Base-by-base conservation (phyloP, 306 rosid genomes). In the Cercis canadensis region DNA sequence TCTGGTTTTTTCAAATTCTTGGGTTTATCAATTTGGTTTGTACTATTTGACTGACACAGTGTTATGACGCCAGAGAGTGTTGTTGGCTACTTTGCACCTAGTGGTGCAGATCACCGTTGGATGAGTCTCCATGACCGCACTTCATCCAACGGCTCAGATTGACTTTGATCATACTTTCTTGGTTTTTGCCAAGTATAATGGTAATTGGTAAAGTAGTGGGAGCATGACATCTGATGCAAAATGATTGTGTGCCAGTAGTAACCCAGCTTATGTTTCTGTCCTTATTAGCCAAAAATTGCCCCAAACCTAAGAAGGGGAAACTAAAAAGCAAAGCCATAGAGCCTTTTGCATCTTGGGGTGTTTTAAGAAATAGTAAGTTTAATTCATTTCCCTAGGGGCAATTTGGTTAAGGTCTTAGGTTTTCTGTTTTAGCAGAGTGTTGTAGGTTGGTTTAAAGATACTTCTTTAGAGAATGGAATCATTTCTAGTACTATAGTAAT, bases 51-150 rank as follows among this genome's bases (percentile, higher is more conserved):
- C 78, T 70, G 76, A 60, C 67, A 69, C 43, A 2, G 44, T 69
- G 64, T 50, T n/a, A 34, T 15, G 57, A 43, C 43, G 39, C 55
- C 11, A 36, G 57, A 29, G 13, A 7, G 43, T 72, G 36, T 51
- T 34, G 66, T 24, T n/a, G n/a, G n/a, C n/a, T n/a, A n/a, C n/a
- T n/a, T n/a, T n/a, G n/a, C n/a, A n/a, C n/a, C n/a, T n/a, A n/a
- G n/a, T n/a, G n/a, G n/a, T n/a, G n/a, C n/a, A 24, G 29, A 24
- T 24, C 29, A 69, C 85, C 75, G 70, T 83, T 43, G 64, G 87
- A 85, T 78, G 53, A 39, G 70, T 54, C 36, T 67, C 21, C 6
- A 0, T 11, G 68, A 33, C 21, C 53, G 2, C 60, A 62, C 44
- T 43, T 9, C 39, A 45, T 75, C 68, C 65, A 44, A 79, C 74